Conservation (phyloP, 176 grass and related monocot species). For the Calamus simplicifolius region DNA sequence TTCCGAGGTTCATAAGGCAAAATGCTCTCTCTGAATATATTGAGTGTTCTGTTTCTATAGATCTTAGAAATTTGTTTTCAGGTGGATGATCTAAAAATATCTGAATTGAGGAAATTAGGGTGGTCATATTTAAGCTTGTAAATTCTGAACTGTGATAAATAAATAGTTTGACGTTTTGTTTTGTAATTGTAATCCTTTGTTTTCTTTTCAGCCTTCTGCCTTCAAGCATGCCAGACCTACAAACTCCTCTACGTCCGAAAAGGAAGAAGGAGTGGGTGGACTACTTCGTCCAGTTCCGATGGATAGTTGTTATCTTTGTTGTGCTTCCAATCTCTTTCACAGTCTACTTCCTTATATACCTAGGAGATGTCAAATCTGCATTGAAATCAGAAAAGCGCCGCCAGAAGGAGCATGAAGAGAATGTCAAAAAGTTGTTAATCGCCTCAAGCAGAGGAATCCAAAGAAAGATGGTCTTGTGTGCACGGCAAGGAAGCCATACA, state of each 20-base stretch:
- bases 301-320: slow-evolving; percentile 82
- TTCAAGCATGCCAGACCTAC: slow-evolving; percentile 50
- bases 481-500: slow-evolving; percentile 88
- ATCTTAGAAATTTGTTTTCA: too few relatives aligned
- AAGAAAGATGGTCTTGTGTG: slow-evolving; percentile 93
- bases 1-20: too few relatives aligned
- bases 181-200: too few relatives aligned
- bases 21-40: too few relatives aligned
- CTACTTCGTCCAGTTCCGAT: slow-evolving; percentile 73
- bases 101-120: too few relatives aligned
- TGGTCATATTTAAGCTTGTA: too few relatives aligned
- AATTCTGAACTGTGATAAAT: too few relatives aligned
- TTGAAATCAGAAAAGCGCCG: slow-evolving; percentile 70
- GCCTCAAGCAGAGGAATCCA: slow-evolving; percentile 81
- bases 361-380: slow-evolving; percentile 61
- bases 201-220: too few relatives aligned
- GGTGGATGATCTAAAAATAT: too few relatives aligned
- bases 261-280: slow-evolving; percentile 70
- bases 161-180: too few relatives aligned
- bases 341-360: slow-evolving; percentile 60
- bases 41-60: too few relatives aligned
- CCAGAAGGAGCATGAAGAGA: slow-evolving; percentile 63
- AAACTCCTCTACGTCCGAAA: slow-evolving; percentile 48
- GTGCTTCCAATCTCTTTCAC: slow-evolving; percentile 61
- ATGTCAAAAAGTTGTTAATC: slow-evolving; percentile 68